Conservation (phyloP, 352 stramenopile species). For the Blastocystis sp. region DNA sequence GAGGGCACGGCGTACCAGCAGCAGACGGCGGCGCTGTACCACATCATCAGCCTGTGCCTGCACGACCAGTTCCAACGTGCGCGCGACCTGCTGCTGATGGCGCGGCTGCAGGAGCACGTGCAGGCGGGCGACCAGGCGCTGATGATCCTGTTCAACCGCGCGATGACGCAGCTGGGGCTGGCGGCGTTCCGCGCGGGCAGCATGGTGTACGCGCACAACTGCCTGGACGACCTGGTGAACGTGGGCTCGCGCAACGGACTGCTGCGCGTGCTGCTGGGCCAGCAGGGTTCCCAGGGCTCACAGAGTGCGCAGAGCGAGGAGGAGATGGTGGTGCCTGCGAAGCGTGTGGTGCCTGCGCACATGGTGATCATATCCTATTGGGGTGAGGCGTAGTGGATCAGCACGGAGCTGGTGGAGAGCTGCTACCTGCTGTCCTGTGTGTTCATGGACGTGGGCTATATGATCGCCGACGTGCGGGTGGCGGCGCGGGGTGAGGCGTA, state of each 20-base stretch:
- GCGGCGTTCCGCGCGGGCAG: conserved; percentile 75
- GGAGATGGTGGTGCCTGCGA: conserved; percentile 87
- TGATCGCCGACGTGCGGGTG: conserved; percentile 71
- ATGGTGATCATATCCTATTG: conserved; percentile 75
- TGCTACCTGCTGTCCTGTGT: conserved; percentile 95
- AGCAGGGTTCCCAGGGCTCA: conserved; percentile 77
- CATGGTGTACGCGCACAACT: too few species aligned
- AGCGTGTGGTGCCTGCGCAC: conserved; percentile 93
- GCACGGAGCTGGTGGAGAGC: conserved; percentile 94
- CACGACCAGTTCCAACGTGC: conserved; percentile 96
- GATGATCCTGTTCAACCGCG: conserved; percentile 95
- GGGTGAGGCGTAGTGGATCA: conserved; percentile 83
- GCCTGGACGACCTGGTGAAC: conserved; percentile 75
- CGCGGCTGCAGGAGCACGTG: conserved; percentile 93
- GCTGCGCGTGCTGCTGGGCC: conserved; percentile 91
- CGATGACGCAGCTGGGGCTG: conserved; percentile 87
- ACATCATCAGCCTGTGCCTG: conserved; percentile 93
- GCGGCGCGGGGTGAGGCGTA: neutral
- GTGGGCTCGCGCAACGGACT: conserved; percentile 79
- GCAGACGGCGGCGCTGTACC: conserved; percentile 90
- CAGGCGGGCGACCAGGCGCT: conserved; percentile 85
- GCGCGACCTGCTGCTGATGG: conserved; percentile 96
- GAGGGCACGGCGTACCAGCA: neutral
- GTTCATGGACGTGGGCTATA: conserved; percentile 96
- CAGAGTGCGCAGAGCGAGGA: conserved; percentile 90